Base-by-base conservation (phyloP, 1,284 basidiomycete species). In the Ustilago tritici region DNA sequence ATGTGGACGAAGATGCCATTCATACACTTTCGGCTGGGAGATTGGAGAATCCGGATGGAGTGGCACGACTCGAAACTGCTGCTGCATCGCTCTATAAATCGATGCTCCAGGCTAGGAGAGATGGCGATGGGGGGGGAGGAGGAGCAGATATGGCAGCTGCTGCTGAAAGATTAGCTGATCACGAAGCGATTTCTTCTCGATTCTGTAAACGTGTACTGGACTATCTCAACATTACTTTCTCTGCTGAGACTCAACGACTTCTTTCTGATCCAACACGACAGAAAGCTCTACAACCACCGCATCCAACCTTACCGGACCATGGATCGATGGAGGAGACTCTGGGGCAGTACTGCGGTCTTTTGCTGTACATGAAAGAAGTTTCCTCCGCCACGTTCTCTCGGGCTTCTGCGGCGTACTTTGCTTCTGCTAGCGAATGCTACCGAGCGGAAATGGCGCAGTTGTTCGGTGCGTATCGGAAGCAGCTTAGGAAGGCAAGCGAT, bases 361-460 rank as follows among this genome's bases (percentile, higher is more conserved):
- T 98, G 87, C 89, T 98, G 15, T 99, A 96, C 84, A 88, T 98
- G 75, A 95, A 95, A 85, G 96, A 99, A 88, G 95, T 97, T 91
- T 76, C 80, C 8, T 69, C 83, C 3, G 62, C 59, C 0, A 72
- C 73, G 3, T 86, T 86, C 52, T 73, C 79, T 7, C 71, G 82
- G 34, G 69, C 85, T 43, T 77, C 79, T 2, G 73, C 78, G 1
- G 61, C 74, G 9, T 86, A 86, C 59, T 73, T 85, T 53, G 74
- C 82, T 3, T 70, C 57, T 3, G 79, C 74, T 0, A 72, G 72
- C 63, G 80, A 83, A 31, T 71, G 79, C 50, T 85, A 83, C 49
- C 70, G 71, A 15, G 54, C 61, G 15, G 84, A 86, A 61, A 79
- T 85, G 74, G 72, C 73, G 50, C 70, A 71, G 28, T 61, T 85